Evolutionary conservation across 805 yeast genomes (phyloP).

Genomic region (Metschnikowia kunwiensis): DNA sequence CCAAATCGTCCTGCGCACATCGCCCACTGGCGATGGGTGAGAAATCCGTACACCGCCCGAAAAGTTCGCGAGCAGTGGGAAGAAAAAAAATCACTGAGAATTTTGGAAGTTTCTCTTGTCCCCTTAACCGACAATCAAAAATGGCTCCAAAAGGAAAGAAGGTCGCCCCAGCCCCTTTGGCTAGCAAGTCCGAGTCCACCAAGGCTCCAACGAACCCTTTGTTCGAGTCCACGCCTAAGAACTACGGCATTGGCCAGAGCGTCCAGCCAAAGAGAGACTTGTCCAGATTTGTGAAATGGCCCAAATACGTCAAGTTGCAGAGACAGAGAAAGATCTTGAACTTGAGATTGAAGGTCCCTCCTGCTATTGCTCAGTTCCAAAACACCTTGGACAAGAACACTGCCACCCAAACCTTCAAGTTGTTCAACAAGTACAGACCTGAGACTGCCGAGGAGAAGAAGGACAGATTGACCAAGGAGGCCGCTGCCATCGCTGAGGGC

Average conservation of each 20-base stretch:
- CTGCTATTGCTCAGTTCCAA: constrained; percentile 96
- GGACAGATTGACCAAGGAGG: constrained; percentile 98
- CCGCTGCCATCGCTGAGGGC: constrained; percentile 98
- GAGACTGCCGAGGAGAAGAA: constrained; percentile 97
- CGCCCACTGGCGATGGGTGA: neutral
- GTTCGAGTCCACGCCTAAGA: constrained; percentile 82
- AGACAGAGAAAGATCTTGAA: constrained; percentile 97
- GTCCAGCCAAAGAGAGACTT: constrained; percentile 95
- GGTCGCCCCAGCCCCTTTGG: constrained; percentile 96
- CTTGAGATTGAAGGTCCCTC: constrained; percentile 98
- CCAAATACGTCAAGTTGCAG: constrained; percentile 96
- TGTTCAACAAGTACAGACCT: constrained; percentile 98
- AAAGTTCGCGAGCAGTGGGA: constrained; percentile 7
- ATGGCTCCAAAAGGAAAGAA: constrained; percentile 58
- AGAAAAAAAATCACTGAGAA: constrained; percentile 10
- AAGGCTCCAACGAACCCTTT: constrained; percentile 31
- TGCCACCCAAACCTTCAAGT: constrained; percentile 94
- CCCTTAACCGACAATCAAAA: constrained; percentile 13
- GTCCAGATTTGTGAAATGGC: constrained; percentile 98
- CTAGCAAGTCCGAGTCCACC: constrained; percentile 31
- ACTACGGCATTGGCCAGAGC: constrained; percentile 95
- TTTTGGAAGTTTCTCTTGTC: constrained; percentile 4
- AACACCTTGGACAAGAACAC: constrained; percentile 97
- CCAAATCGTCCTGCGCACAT: neutral
- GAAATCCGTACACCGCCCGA: constrained; percentile 15